Evolutionary conservation across 1,284 basidiomycete species (phyloP), one percentile per base, ranked within the genome.

Genomic region (Lentinus polychrous): DNA sequence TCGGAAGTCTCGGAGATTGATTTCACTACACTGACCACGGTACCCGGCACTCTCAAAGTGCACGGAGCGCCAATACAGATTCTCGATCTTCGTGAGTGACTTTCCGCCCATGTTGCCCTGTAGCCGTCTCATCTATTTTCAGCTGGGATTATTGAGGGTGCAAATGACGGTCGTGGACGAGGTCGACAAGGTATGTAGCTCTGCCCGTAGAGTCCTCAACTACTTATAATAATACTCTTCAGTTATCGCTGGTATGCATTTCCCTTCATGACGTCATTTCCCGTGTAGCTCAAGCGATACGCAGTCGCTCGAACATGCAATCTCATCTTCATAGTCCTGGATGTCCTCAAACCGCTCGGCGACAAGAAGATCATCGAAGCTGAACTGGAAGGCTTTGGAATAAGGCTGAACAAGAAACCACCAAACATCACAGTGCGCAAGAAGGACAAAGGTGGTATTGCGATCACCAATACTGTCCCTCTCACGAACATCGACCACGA

Each of bases 101-200:
- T 38, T 14, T 32, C 15, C 23, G 17, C 34, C 38, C 55, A 34
- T n/a, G 18, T 40, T 34, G n/a, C 37, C 22, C 43, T 45, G 34
- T 23, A 43, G 43, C 50, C 57, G 33, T 55, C 44, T 49, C 36
- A 38, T 45, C 38, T 47, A 14, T 43, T 46, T 24, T 42, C 52
- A 91, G 88, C 92, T 54, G 95, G 95, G 78, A 99, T 99, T 56
- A 99, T 99, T 56, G 96, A 99, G 68, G 96, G 96, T 58, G 96
- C 96, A 31, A 95, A 95, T 64, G 96, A 99, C 62, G 95, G 95
- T 55, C 87, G 94, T 68, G 96, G 96, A 71, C 78, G 96, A 76
- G 96, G 96, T 78, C 83, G 91, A 60, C 96, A 99, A 79, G 95
- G 86, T 76, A 59, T 51, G 74, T 67, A 27, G 35, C 48, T 32